Percentiles rank a stretch among this genome's conserved stretches.
phyloP scores from a whole-genome alignment of 768 basidiomycete species.

The Paxillus involutus region DNA sequence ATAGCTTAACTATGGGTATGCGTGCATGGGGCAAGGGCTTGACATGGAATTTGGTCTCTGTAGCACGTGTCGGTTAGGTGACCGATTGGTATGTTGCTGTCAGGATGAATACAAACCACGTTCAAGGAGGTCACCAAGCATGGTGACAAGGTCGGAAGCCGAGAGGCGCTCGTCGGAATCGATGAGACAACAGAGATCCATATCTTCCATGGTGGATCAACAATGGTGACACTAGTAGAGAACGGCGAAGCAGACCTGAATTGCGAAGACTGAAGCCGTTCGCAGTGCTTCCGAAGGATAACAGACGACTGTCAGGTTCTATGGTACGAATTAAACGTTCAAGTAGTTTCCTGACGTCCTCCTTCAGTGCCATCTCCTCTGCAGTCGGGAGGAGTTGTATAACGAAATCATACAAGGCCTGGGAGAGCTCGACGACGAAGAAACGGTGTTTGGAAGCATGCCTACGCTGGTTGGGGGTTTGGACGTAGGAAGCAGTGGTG shows the following conservation, averaged over 20 bases:
- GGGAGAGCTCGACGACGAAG: constrained; percentile 77
- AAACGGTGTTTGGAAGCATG: constrained; percentile 55
- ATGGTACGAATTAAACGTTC: constrained; percentile 95
- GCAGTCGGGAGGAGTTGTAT: constrained; percentile 86
- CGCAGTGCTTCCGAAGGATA: constrained; percentile 95
- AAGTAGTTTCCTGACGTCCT: constrained; percentile 91
- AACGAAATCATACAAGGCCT: constrained; percentile 91
- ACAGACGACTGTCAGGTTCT: constrained; percentile 84
- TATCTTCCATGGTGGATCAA: constrained; percentile 56
- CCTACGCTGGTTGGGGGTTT: constrained; percentile 37
- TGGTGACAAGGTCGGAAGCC: constrained; percentile 88
- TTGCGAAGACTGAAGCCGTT: constrained; percentile 97
- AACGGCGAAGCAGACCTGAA: constrained; percentile 59
- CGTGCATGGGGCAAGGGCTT: constrained; percentile 95
- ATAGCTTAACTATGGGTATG: constrained; percentile 98
- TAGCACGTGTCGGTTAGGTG: constrained; percentile 8
- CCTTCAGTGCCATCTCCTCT: constrained; percentile 92
- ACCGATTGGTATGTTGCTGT: constrained; percentile 2
- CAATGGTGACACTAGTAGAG: constrained; percentile 1
- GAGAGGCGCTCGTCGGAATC: constrained; percentile 79
- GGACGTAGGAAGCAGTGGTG: constrained; percentile 18
- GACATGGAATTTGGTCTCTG: constrained; percentile 95
- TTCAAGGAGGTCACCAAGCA: constrained; percentile 91
- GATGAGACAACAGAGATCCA: constrained; percentile 98
- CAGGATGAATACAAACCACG: constrained; percentile 59